A percentile compares a stretch with the other conserved stretches of the same genome.
phyloP scores from a whole-genome alignment of 768 basidiomycete genomes.

The Pleurotus giganteus region DNA sequence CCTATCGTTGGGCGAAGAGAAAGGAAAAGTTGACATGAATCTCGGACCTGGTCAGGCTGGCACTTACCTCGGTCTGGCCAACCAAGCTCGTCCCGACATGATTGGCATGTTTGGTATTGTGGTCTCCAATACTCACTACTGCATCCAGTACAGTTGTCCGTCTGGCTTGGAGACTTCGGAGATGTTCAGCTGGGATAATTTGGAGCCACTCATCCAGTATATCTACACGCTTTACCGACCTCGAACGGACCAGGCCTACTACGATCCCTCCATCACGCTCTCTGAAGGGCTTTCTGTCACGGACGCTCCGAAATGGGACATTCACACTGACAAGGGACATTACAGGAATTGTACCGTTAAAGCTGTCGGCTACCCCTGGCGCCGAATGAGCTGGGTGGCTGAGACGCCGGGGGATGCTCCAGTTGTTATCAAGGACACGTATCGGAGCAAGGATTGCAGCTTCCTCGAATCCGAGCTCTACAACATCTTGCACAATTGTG shows the following conservation, averaged over 20 bases:
- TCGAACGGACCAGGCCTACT: neutral
- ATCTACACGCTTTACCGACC: conserved; percentile 5
- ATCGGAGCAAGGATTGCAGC: neutral
- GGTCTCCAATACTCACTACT: neutral
- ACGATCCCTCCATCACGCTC: neutral
- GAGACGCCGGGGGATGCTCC: neutral
- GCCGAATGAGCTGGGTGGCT: neutral
- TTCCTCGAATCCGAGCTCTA: neutral
- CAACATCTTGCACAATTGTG: neutral
- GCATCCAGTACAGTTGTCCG: conserved; percentile 6
- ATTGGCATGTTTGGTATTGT: conserved; percentile 5
- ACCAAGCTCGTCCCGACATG: conserved; percentile 12
- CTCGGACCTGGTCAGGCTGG: conserved; percentile 5
- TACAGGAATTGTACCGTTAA: neutral
- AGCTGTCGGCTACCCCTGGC: neutral
- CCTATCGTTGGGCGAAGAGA: conserved; percentile 7
- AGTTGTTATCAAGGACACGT: conserved; percentile 5
- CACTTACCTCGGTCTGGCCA: conserved; percentile 10
- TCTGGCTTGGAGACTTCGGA: conserved; percentile 20
- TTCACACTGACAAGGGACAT: neutral
- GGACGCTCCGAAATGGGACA: neutral
- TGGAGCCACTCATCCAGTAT: neutral
- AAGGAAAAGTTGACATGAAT: neutral
- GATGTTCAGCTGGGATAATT: neutral
- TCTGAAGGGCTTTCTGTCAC: neutral